A percentile compares a stretch with the other conserved stretches of the same genome.
Conservation (phyloP, 2,329 filamentous ascomycete species). For the Didymella pinodella region DNA sequence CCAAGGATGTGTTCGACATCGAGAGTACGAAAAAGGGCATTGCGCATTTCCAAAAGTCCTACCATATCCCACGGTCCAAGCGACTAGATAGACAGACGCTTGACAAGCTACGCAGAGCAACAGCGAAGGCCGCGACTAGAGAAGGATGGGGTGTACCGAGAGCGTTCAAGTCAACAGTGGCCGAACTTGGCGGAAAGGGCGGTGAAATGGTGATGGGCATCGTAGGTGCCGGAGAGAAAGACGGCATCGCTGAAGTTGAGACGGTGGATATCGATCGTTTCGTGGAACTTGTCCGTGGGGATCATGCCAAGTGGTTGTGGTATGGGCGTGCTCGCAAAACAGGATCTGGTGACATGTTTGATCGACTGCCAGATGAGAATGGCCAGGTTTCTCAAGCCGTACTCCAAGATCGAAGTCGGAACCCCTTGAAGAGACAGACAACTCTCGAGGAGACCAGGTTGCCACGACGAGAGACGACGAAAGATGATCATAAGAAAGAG, state of each 20-base stretch:
- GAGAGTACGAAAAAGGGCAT: slow-evolving; percentile 83
- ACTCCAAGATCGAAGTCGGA: slow-evolving; percentile 55
- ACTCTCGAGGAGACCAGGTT: slow-evolving; percentile 43
- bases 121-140: slow-evolving; percentile 86
- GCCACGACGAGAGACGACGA: slow-evolving; percentile 40
- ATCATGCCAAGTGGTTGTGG: slow-evolving; percentile 93
- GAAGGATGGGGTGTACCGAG: slow-evolving; percentile 93
- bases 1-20: slow-evolving; percentile 92
- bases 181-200: slow-evolving; percentile 90
- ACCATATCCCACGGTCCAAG: slow-evolving; percentile 79
- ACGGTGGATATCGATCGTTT: slow-evolving; percentile 89
- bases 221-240: slow-evolving; percentile 82
- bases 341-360: slow-evolving; percentile 49
- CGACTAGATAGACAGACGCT: slow-evolving; percentile 85
- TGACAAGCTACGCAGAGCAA: slow-evolving; percentile 79
- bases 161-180: slow-evolving; percentile 93
- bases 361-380: slow-evolving; percentile 48
- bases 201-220: slow-evolving; percentile 97
- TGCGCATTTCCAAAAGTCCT: slow-evolving; percentile 85
- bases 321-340: slow-evolving; percentile 82
- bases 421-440: slow-evolving; percentile 61
- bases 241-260: slow-evolving; percentile 89
- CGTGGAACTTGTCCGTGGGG: slow-evolving; percentile 77
- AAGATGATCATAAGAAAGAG: slow-evolving; percentile 42
- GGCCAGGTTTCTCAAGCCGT: slow-evolving; percentile 66